Evolutionary conservation across 2,329 filamentous ascomycete species (phyloP).

Genomic region (Epichloe elymi): DNA sequence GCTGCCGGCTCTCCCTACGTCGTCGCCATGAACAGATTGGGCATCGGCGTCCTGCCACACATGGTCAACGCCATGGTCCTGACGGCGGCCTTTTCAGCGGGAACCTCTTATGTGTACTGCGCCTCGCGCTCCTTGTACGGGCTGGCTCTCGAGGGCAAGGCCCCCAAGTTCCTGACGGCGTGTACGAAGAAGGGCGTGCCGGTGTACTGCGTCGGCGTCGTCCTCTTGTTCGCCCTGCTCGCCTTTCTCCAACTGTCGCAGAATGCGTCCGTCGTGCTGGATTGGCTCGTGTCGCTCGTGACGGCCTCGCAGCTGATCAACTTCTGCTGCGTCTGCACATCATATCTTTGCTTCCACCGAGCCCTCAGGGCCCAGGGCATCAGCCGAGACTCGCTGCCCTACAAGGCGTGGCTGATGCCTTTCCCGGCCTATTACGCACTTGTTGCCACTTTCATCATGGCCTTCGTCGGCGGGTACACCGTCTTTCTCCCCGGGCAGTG

Average conservation of each 20-base stretch:
- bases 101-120: slow-evolving; percentile 52
- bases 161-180: slow-evolving; percentile 39
- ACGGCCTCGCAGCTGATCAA: slow-evolving; percentile 67
- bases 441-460: slow-evolving; percentile 52
- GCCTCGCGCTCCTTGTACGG: slow-evolving; percentile 57
- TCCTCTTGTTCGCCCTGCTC: slow-evolving; percentile 55
- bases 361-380: slow-evolving; percentile 58
- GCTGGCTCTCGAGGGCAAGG: slow-evolving; percentile 55
- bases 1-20: slow-evolving; percentile 58
- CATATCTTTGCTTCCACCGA: slow-evolving; percentile 59
- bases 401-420: slow-evolving; percentile 56
- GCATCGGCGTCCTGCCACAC: slow-evolving; percentile 50
- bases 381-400: slow-evolving; percentile 53
- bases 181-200: slow-evolving; percentile 57
- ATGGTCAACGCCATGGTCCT: slow-evolving; percentile 64
- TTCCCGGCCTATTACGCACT: slow-evolving; percentile 58
- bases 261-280: slow-evolving; percentile 51
- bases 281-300: slow-evolving; percentile 56
- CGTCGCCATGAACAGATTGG: slow-evolving; percentile 53
- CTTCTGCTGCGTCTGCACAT: slow-evolving; percentile 54
- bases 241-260: slow-evolving; percentile 62
- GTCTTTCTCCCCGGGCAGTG: slow-evolving; percentile 56
- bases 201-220: slow-evolving; percentile 55
- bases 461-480: slow-evolving; percentile 61
- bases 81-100: slow-evolving; percentile 52